Evolutionary conservation across 164 flowering plant genomes (phyloP), one percentile per base, ranked within the genome.

Genomic region (Dillenia turbinata): DNA sequence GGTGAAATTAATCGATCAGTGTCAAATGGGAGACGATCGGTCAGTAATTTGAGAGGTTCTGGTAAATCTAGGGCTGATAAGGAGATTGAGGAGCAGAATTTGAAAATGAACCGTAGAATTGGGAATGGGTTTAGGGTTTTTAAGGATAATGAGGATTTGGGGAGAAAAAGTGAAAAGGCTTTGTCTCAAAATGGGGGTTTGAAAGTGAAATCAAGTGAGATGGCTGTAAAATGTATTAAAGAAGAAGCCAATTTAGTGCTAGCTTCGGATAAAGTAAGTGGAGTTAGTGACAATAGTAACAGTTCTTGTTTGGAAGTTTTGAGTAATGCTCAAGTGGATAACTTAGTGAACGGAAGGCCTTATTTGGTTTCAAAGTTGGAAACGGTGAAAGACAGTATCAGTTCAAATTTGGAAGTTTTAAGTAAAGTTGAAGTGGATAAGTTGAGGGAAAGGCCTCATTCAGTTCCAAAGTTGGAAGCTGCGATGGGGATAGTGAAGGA

Each of bases 101-200:
- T 33, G 7, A 33, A 33, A 33, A 33, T 33, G 40, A 33, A 33
- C 7, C 5, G 6, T 33, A 33, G 40, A 33, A 33, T 33, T 33
- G 40, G 40, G 52, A 69, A 17, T 63, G 67, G 71, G 5, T 33
- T 24, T 49, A 49, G 64, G 73, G 73, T 51, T 66, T 54, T 64
- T 0, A 76, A 67, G 58, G 70, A 62, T 14, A n/a, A 56, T 40
- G 66, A 56, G 43, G 58, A 48, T 54, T 63, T 19, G 15, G 66
- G 26, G 40, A 64, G 52, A 64, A 59, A 50, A 47, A 12, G 33
- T 49, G 59, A 59, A 12, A 62, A 51, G 1, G 59, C 22, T 15
- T 33, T n/a, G 47, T 46, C 44, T 44, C 24, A 24, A 17, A 45
- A 52, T 59, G n/a, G 10, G n/a, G 19, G 9, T 22, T 22, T 57